A percentile compares a stretch with the other conserved stretches of the same genome.
These are phyloP conservation scores for Sanghuangporus sanghuang DNA, from an alignment of 1,284 basidiomycete genomes.

Conservation along the genomic window DNA sequence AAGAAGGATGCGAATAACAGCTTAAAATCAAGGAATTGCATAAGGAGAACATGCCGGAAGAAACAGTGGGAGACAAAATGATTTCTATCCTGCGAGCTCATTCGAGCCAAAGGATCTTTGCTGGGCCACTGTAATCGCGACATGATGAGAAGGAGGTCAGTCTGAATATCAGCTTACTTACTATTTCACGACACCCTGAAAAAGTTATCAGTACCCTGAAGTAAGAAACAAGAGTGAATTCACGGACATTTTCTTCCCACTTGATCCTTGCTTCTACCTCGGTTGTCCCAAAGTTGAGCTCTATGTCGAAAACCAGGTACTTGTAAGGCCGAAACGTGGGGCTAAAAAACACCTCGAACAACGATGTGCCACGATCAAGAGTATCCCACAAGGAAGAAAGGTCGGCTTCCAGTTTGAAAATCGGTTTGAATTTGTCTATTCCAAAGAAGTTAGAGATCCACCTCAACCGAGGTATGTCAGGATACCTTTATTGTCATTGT, in stretches of 20 bases:
- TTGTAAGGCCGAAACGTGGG: slow-evolving; percentile 21
- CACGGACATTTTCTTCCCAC: slow-evolving; percentile 67
- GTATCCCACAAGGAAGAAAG: slow-evolving; percentile 57
- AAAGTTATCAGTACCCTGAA: background rate
- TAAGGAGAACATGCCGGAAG: background rate
- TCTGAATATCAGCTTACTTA: slow-evolving; percentile 28
- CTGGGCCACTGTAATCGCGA: background rate
- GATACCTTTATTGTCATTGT: slow-evolving; percentile 12
- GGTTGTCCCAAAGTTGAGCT: slow-evolving; percentile 70
- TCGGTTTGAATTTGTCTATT: slow-evolving; percentile 51
- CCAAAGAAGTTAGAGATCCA: slow-evolving; percentile 21
- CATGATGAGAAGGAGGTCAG: background rate
- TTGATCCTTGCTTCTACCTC: slow-evolving; percentile 76
- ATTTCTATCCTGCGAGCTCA: background rate
- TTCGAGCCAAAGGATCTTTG: background rate
- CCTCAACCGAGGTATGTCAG: slow-evolving; percentile 42
- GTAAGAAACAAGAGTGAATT: background rate
- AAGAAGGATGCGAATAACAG: too few relatives aligned
- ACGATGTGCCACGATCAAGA: slow-evolving; percentile 42
- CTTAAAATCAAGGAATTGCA: too few relatives aligned
- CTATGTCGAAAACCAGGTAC: slow-evolving; percentile 75
- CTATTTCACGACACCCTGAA: slow-evolving; percentile 58
- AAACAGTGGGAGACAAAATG: background rate
- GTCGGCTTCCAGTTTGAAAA: slow-evolving; percentile 54
- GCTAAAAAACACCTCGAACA: slow-evolving; percentile 73